Evolutionary conservation across 1,284 basidiomycete genomes (phyloP).

Genomic region (Psilocybe mexicana): DNA sequence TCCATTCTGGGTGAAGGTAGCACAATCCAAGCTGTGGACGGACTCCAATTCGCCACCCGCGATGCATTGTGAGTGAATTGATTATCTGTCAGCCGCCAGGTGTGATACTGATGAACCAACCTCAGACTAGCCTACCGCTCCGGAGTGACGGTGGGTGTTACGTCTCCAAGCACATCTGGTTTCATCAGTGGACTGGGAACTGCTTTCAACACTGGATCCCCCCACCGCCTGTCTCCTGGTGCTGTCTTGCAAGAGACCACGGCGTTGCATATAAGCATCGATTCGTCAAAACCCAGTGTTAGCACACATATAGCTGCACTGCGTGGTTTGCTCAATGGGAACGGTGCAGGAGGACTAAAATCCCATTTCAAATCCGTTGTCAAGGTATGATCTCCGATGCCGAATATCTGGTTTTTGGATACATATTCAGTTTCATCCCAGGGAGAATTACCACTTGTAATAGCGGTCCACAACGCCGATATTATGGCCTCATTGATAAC

Average conservation of each 20-base stretch:
- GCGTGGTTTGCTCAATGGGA: slow-evolving; percentile 49
- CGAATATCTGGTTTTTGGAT: neutral
- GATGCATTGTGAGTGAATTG: slow-evolving; percentile 60
- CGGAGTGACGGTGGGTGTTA: slow-evolving; percentile 67
- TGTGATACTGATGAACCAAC: neutral
- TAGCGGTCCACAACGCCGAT: slow-evolving; percentile 68
- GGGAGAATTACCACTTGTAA: slow-evolving; percentile 50
- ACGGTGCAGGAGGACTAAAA: slow-evolving; percentile 43
- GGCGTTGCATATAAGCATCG: slow-evolving; percentile 72
- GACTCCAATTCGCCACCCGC: slow-evolving; percentile 68
- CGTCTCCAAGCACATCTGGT: slow-evolving; percentile 55
- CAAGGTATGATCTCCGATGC: slow-evolving; percentile 22
- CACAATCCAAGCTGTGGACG: slow-evolving; percentile 71
- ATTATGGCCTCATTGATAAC: slow-evolving; percentile 69
- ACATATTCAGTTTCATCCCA: slow-evolving; percentile 17
- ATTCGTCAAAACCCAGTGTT: slow-evolving; percentile 49
- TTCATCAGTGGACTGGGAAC: slow-evolving; percentile 70
- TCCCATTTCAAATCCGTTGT: slow-evolving; percentile 49
- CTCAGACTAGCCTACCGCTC: slow-evolving; percentile 61
- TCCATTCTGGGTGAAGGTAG: slow-evolving; percentile 51
- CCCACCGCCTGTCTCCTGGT: slow-evolving; percentile 60
- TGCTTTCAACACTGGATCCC: slow-evolving; percentile 63
- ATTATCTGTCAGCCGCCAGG: neutral
- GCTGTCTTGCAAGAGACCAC: slow-evolving; percentile 72
- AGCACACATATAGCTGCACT: slow-evolving; percentile 73